Base-by-base conservation (phyloP, 441 rosid species). In the Adansonia gregorii region DNA sequence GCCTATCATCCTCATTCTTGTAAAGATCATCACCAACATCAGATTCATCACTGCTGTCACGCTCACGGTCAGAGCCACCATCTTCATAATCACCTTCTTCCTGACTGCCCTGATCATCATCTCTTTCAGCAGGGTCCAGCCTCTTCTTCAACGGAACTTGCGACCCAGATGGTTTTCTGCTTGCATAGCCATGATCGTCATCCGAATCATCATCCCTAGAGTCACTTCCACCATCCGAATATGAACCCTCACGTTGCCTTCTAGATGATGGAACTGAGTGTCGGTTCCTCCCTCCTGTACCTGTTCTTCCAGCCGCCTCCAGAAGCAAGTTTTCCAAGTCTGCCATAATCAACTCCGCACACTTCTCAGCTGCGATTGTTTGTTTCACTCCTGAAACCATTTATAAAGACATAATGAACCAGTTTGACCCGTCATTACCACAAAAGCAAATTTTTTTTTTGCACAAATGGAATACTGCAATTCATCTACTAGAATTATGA, bases 281-380 rank as follows among this genome's bases (percentile, higher is more conserved):
- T 11, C 93, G 86, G 56, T 86, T 82, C 68, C 89, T 90, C 64
- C 93, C 92, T 6, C 88, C 75, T 3, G 87, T 80, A 52, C 88
- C 86, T 1, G 98, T 87, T 78, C 99, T 94, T 39, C 99, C 99
- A 1, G 99, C 99, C 24, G 99, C 99, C 91, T 94, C 98, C 41
- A 94, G 87, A 56, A 96, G 96, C 87, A 94, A 85, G 83, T 91
- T 85, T 78, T 96, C 99, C 78, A 93, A 86, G 79, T 94, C 98
- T 11, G 88, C 94, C 98, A 92, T 95, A 63, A 9, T 78, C 43
- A 0, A 43, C 31, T 20, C 67, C 17, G 11, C 48, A 51, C 67
- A 8, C 41, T 46, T 68, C 78, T 45, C 43, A 20, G 20, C 63
- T 19, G 27, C 11, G 61, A 63, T 24, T 49, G 24, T 31, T 27